phyloP scores from a whole-genome alignment of 768 basidiomycete species.

The Fibroporia radiculosa region DNA sequence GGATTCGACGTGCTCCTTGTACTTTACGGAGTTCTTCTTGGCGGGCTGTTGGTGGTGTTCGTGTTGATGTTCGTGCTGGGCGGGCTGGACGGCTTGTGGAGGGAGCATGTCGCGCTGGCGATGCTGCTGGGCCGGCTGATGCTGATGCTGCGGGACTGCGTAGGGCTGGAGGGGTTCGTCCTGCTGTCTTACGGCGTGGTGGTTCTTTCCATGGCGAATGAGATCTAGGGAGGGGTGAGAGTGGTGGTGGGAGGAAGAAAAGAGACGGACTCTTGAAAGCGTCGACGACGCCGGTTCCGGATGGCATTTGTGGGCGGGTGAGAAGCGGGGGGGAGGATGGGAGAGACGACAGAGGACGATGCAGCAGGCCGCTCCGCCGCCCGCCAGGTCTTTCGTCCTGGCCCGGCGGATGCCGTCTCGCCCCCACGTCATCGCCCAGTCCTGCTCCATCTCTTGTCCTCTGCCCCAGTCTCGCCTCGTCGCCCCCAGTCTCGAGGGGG shows the following conservation, averaged over 20 bases:
- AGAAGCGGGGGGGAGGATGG: not conserved
- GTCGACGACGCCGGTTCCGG: conserved; percentile 61
- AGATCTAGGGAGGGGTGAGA: conserved; percentile 30
- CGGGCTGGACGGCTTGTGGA: conserved; percentile 8
- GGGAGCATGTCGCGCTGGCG: conserved; percentile 5
- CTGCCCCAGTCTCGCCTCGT: no score
- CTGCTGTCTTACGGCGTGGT: conserved; percentile 18
- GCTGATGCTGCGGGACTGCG: conserved; percentile 7
- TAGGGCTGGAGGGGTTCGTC: conserved; percentile 11
- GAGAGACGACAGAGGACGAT: no score
- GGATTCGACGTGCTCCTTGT: conserved; percentile 45
- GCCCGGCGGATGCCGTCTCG: no score
- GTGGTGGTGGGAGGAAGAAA: conserved; percentile 3
- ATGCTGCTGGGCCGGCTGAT: conserved; percentile 6
- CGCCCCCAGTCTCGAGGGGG: no score
- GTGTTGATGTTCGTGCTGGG: conserved; percentile 9
- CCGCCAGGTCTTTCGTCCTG: no score
- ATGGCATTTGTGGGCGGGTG: conserved; percentile 39
- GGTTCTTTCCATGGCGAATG: conserved; percentile 46
- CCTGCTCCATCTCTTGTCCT: no score
- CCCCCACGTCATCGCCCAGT: no score
- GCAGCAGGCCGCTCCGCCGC: no score
- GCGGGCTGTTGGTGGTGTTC: conserved; percentile 19
- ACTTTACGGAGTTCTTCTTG: conserved; percentile 26
- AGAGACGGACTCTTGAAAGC: conserved; percentile 73